Percentiles rank a stretch among this genome's conserved stretches.
Conservation (phyloP, 371 early-diverging fungal species). For the Chytridium lagenaria region DNA sequence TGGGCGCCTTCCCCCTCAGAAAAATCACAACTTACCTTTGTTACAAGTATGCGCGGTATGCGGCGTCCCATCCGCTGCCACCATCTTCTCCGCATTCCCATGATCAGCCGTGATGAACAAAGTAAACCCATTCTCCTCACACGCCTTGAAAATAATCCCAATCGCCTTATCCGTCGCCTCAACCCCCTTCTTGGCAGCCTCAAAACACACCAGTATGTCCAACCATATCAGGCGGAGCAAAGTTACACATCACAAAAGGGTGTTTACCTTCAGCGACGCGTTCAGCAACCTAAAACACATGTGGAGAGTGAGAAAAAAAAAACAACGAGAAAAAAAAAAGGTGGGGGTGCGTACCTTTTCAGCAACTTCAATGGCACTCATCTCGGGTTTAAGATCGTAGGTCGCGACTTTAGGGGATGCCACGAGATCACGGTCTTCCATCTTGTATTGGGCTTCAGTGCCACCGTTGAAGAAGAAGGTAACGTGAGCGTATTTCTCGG, state of each 20-base stretch:
- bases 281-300: constrained; percentile 68
- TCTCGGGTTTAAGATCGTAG: constrained; percentile 96
- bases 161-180: constrained; percentile 95
- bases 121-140: constrained; percentile 86
- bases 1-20: background rate
- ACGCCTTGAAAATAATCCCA: constrained; percentile 91
- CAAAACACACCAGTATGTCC: constrained; percentile 99
- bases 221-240: constrained; percentile 99
- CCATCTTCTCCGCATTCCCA: constrained; percentile 99
- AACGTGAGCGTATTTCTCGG: constrained; percentile 99
- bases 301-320: constrained; percentile 11
- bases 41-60: constrained; percentile 96
- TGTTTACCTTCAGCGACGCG: constrained; percentile 77
- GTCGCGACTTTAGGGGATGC: constrained; percentile 96
- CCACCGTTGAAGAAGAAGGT: constrained; percentile 99
- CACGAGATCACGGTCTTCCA: constrained; percentile 91
- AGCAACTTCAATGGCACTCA: constrained; percentile 90
- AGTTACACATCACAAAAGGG: constrained; percentile 98
- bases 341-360: too few relatives aligned
- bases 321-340: too few relatives aligned
- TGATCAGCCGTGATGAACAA: constrained; percentile 99
- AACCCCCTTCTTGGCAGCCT: constrained; percentile 92
- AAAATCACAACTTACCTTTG: constrained; percentile 31
- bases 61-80: constrained; percentile 81
- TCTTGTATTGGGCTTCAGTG: constrained; percentile 83